Evolutionary conservation across 1,139 yeast species (phyloP), one percentile per base, ranked within the genome.

Genomic region (Suhomyces yuchorum): DNA sequence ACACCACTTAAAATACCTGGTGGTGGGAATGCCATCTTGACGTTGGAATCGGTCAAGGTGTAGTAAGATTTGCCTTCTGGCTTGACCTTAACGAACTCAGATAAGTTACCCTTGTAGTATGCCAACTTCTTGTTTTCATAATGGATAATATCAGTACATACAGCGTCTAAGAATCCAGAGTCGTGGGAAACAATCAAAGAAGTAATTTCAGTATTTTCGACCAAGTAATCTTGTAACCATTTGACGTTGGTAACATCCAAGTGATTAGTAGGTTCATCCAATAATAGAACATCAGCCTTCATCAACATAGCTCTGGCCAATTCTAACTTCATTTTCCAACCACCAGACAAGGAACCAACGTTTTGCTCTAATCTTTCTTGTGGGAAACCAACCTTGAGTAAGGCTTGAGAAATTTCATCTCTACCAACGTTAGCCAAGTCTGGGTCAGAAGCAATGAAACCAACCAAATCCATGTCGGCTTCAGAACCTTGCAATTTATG

Each of bases 201-300:
- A 44, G 99, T 93, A 65, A 93, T 92, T 49, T 91, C 87, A 34
- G 88, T 81, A 69, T 92, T 89, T 52, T 79, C 82, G 40, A 84
- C 76, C 63, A 93, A 78, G 66, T 93, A 93, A 56, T 92, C 91
- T 70, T 90, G 85, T 57, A 93, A 77, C 99, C 99, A 93, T 64
- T 87, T 84, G 49, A 93, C 99, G 63, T 93, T 93, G 44, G 81
- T 78, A 49, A 90, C 97, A 76, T 93, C 99, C 81, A 93, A 84
- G 75, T 93, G 99, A 77, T 93, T 93, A 57, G 99, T 93, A 69
- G 99, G 99, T 82, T 93, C 99, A 71, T 93, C 99, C 66, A 93
- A 80, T 60, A 93, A 76, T 59, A 93, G 80, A 46, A 93, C 92
- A 71, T 93, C 99, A 32, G 99, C 99, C 72, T 87, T 90, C 92